Conservation (phyloP, 805 yeast genomes). For the Lipomyces sp. region DNA sequence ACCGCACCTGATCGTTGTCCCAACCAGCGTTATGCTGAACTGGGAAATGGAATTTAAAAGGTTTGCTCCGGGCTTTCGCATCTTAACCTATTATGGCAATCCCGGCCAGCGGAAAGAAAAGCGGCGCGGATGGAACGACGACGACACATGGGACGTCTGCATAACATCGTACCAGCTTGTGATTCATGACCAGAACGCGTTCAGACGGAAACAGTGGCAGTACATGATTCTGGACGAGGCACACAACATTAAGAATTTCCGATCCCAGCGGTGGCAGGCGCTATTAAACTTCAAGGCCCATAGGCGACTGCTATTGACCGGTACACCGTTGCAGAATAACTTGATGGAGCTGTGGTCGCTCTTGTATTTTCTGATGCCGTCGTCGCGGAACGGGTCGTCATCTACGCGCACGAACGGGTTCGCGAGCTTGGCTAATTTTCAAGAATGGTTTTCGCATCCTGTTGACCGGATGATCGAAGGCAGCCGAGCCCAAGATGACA, state of each 20-base stretch:
- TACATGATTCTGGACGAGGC: constrained; percentile 98
- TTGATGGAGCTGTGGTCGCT: constrained; percentile 95
- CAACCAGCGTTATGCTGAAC: constrained; percentile 93
- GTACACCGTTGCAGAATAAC: constrained; percentile 96
- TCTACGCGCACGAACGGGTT: constrained; percentile 86
- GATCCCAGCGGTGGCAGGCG: constrained; percentile 97
- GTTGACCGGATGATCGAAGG: constrained; percentile 89
- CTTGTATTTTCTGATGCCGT: constrained; percentile 93
- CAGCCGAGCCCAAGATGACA: constrained; percentile 47
- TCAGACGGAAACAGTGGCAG: constrained; percentile 88
- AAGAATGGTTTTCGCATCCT: constrained; percentile 97
- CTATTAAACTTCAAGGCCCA: constrained; percentile 89
- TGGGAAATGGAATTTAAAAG: constrained; percentile 99
- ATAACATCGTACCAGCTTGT: constrained; percentile 96
- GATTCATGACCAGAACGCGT: constrained; percentile 94
- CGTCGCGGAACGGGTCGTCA: constrained; percentile 53
- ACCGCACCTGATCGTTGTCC: constrained; percentile 94
- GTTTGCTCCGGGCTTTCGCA: constrained; percentile 97
- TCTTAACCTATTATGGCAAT: constrained; percentile 90
- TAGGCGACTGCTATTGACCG: constrained; percentile 81
- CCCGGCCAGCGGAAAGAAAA: constrained; percentile 96
- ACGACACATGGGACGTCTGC: constrained; percentile 93
- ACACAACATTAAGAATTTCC: constrained; percentile 92
- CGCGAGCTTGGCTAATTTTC: constrained; percentile 92
- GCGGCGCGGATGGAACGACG: constrained; percentile 96